phyloP scores from a whole-genome alignment of 306 rosid species.

The Psophocarpus tetragonolobus region DNA sequence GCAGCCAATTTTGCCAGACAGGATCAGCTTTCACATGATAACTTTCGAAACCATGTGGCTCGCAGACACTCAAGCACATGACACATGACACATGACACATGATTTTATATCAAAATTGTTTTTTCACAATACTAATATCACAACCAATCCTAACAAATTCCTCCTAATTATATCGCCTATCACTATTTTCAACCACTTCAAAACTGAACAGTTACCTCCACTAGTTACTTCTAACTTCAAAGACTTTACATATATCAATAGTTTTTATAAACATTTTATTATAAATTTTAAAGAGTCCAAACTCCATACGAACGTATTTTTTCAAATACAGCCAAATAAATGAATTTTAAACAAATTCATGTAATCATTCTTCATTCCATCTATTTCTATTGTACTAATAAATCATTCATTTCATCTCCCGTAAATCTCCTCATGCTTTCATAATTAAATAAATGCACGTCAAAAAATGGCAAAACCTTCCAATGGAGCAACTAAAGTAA shows the following conservation, averaged over 20 bases:
- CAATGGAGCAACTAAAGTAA: not conserved
- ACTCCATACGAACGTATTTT: too few relatives aligned
- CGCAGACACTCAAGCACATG: slow-evolving; percentile 33
- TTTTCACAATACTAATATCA: not conserved
- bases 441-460: not conserved
- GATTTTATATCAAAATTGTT: not conserved
- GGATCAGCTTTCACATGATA: slow-evolving; percentile 42
- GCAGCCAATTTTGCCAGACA: not conserved
- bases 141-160: not conserved
- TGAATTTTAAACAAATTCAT: too few relatives aligned
- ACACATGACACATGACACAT: slow-evolving; percentile 36
- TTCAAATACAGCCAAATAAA: too few relatives aligned
- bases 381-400: too few relatives aligned
- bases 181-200: too few relatives aligned
- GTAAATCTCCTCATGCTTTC: not conserved
- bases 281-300: too few relatives aligned
- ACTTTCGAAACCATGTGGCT: slow-evolving; percentile 32
- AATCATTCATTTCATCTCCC: not conserved
- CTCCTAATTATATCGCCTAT: not conserved
- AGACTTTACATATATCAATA: too few relatives aligned
- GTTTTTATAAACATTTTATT: too few relatives aligned
- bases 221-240: too few relatives aligned
- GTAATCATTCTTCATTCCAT: too few relatives aligned
- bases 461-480: not conserved
- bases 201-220: too few relatives aligned